Conservation (phyloP, 805 yeast species). For the Zygosaccharomyces rouxii region DNA sequence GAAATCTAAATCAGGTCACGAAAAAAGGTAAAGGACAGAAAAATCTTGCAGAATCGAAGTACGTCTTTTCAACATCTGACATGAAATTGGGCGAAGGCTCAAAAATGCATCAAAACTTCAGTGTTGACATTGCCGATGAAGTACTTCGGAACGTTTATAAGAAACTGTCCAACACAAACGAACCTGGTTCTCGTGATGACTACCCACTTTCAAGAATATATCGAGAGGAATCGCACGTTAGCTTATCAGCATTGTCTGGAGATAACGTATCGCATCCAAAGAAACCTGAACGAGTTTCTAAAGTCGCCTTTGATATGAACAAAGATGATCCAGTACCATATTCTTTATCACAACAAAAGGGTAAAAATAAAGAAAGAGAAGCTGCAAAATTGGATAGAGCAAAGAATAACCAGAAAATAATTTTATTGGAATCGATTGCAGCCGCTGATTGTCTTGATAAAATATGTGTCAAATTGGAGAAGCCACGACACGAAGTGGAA, state of each 20-base stretch:
- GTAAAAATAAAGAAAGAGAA: conserved; percentile 4
- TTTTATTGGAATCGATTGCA: conserved; percentile 43
- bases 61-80: conserved; percentile 33
- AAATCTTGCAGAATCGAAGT: conserved; percentile 12
- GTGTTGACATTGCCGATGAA: conserved; percentile 29
- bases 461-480: conserved; percentile 65
- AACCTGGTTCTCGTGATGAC: conserved; percentile 1
- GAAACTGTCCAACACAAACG: conserved; percentile 20
- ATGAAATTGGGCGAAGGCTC: conserved; percentile 21
- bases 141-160: conserved; percentile 28
- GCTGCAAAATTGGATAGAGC: conserved; percentile 18
- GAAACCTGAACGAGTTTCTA: conserved; percentile 17
- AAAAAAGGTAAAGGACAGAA: conserved; percentile 13
- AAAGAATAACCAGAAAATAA: conserved; percentile 20
- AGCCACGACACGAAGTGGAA: conserved; percentile 54
- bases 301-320: conserved; percentile 26
- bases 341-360: conserved; percentile 3
- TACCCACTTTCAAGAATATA: conserved; percentile 6
- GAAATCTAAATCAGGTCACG: conserved; percentile 16
- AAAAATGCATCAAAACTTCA: conserved; percentile 7
- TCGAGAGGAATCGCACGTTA: conserved; percentile 9
- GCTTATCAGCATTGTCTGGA: conserved; percentile 9
- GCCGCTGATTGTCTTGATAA: conserved; percentile 56
- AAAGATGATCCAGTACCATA: conserved; percentile 9
- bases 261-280: conserved; percentile 7